phyloP scores from a whole-genome alignment of 768 basidiomycete genomes.

The Rhizopogon rudus region DNA sequence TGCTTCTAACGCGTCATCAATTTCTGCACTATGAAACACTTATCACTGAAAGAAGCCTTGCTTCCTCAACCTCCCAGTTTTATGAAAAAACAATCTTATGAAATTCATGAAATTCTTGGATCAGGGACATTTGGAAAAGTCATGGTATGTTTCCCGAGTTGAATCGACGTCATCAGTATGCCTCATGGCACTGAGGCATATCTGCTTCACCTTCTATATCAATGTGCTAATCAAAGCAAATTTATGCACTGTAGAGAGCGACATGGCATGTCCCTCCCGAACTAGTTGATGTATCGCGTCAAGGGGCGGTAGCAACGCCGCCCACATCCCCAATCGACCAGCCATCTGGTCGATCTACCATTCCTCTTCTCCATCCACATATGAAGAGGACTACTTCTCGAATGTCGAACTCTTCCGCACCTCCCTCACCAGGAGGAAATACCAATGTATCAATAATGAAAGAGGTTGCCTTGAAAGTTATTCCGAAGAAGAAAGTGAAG shows the following conservation, averaged over 20 bases:
- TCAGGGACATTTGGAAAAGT: slow-evolving; percentile 91
- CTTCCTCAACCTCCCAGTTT: slow-evolving; percentile 85
- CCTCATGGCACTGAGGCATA: not conserved
- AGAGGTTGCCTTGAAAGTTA: slow-evolving; percentile 85
- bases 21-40: slow-evolving; percentile 22
- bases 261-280: slow-evolving; percentile 74
- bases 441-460: slow-evolving; percentile 39
- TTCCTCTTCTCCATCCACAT: slow-evolving; percentile 23
- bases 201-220: not conserved
- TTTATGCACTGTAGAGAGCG: slow-evolving; percentile 43
- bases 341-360: slow-evolving; percentile 17
- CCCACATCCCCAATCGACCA: slow-evolving; percentile 14
- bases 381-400: slow-evolving; percentile 20
- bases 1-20: not conserved
- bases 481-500: slow-evolving; percentile 93
- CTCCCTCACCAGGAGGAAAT: slow-evolving; percentile 14
- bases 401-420: slow-evolving; percentile 16
- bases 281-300: slow-evolving; percentile 49
- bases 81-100: slow-evolving; percentile 79
- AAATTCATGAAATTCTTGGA: slow-evolving; percentile 68
- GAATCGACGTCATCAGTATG: not conserved
- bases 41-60: slow-evolving; percentile 49
- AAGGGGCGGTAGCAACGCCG: slow-evolving; percentile 47
- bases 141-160: slow-evolving; percentile 44
- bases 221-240: not conserved